Percentiles rank a stretch among this genome's conserved stretches.
These are phyloP conservation scores for Blastocystis sp. DNA, from an alignment of 352 stramenopile species.

Conservation along the genomic window DNA sequence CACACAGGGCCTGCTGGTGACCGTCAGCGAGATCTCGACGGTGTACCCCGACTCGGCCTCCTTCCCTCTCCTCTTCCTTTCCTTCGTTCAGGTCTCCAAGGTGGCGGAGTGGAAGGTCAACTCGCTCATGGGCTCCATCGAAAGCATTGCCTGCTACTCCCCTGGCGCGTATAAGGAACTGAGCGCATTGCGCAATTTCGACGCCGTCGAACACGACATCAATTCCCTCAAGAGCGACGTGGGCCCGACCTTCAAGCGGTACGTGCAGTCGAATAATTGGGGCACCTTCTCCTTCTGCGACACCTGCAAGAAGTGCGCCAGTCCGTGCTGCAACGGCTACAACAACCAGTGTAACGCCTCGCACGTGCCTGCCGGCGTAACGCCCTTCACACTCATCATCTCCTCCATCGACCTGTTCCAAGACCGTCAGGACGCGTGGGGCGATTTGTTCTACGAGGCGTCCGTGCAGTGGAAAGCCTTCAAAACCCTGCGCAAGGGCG, in stretches of 20 bases:
- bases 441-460: slow-evolving; percentile 60
- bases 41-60: slow-evolving; percentile 13
- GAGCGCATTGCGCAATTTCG: background rate
- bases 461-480: slow-evolving; percentile 58
- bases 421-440: slow-evolving; percentile 16
- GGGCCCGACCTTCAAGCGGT: background rate
- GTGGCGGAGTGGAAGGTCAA: background rate
- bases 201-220: background rate
- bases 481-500: slow-evolving; percentile 29
- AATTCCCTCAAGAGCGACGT: background rate
- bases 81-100: slow-evolving; percentile 8
- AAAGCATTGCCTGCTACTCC: slow-evolving; percentile 35
- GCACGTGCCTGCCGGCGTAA: slow-evolving; percentile 26
- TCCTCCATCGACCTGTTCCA: slow-evolving; percentile 22
- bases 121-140: slow-evolving; percentile 7
- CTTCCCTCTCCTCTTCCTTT: slow-evolving; percentile 1
- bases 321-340: slow-evolving; percentile 46
- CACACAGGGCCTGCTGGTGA: background rate
- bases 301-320: background rate
- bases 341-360: slow-evolving; percentile 46
- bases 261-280: background rate
- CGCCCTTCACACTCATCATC: slow-evolving; percentile 36
- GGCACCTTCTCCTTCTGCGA: background rate
- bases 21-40: slow-evolving; percentile 17
- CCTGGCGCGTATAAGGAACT: background rate